Evolutionary conservation across 768 basidiomycete species (phyloP), one percentile per base, ranked within the genome.

Genomic region (Suillus subaureus): DNA sequence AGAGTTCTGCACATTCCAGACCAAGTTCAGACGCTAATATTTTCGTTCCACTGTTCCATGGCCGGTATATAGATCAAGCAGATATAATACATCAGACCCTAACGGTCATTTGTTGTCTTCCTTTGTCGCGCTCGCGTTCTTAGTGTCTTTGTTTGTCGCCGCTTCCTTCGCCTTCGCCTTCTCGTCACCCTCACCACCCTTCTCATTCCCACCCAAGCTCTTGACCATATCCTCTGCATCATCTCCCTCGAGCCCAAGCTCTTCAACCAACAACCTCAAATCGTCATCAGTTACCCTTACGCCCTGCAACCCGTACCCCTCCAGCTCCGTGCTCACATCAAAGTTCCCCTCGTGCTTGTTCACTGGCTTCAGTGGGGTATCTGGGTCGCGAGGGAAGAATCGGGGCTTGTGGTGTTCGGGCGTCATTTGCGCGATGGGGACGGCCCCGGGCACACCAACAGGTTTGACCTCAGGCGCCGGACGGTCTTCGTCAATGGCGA

Each of bases 401-500:
- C 86, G 84, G 63, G 81, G 83, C 71, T 80, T 87, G 70, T 94
- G 82, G 57, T 83, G 89, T 47, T 89, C 86, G n/a, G 91, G 90
- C 8, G 89, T 90, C 89, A 94, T 94, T 73, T 94, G 86, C 9
- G 87, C 78, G 12, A 93, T 91, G 9, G 87, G 81, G 35, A 85
- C 80, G 0, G 91, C 93, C 4, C 93, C 93, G 3, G 94, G 92
- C 7, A 95, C 91, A 63, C 93, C 93, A 61, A 94, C 84, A 13
- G 91, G 88, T 68, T 86, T 83, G 0, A 78, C 84, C 33, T 77
- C 78, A 6, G 85, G 87, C 3, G 82, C 75, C 1, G 86, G 83
- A n/a, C 80, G 80, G 58, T 88, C 87, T 66, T 87, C 88, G 45
- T 92, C 91, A 58, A 85, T 76, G 8, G 74, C 76, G 3, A 79